These are phyloP conservation scores for Aspergillus luchuensis DNA, from an alignment of 2,329 filamentous ascomycete species.

Conservation along the genomic window DNA sequence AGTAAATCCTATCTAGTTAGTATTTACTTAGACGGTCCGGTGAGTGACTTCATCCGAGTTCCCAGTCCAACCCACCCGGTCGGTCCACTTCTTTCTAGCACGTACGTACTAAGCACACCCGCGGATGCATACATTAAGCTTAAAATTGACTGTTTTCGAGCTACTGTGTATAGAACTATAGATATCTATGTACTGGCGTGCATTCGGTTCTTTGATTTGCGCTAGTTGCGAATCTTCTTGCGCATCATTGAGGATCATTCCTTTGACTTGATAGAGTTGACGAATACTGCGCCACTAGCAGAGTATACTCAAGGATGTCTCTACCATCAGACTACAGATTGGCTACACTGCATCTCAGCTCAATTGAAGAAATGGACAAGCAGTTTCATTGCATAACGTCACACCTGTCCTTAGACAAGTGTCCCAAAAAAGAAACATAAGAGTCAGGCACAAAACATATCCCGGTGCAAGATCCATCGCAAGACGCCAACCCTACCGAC, in stretches of 20 bases:
- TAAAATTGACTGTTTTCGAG: neutral
- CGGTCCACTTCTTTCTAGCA: neutral
- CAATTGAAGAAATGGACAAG: conserved; percentile 15
- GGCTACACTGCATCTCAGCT: neutral
- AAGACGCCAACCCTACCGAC: conserved; percentile 40
- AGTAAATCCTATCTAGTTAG: no score
- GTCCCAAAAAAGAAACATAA: conserved; percentile 13
- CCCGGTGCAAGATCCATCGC: conserved; percentile 38
- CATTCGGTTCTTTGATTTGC: neutral
- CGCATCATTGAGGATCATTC: neutral
- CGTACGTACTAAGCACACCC: neutral
- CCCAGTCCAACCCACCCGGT: neutral
- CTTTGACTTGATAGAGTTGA: neutral
- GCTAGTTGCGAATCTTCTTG: neutral
- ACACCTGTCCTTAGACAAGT: conserved; percentile 16
- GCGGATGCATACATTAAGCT: neutral
- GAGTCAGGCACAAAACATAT: conserved; percentile 29
- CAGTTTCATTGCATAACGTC: conserved; percentile 26
- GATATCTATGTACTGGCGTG: neutral
- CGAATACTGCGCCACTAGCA: neutral
- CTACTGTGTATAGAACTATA: neutral
- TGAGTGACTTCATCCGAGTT: neutral
- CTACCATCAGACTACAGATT: neutral
- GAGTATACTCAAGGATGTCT: neutral
- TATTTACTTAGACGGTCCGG: neutral